These are phyloP conservation scores for Taphrina confusa DNA, from an alignment of 1,139 yeast genomes.

Conservation along the genomic window DNA sequence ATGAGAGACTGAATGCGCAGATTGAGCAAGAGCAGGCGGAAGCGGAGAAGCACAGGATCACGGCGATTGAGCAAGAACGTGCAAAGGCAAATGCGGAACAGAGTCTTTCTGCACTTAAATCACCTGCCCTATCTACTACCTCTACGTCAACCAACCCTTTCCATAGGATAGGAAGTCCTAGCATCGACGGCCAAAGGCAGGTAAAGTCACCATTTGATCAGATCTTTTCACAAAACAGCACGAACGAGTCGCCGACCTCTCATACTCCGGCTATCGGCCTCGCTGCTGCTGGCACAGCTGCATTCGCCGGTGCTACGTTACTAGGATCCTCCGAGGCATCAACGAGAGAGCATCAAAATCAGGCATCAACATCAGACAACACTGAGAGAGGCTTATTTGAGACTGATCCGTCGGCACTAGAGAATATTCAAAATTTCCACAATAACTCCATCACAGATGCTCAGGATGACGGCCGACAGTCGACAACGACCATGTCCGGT, in stretches of 20 bases:
- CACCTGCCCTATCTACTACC: slow-evolving; percentile 12
- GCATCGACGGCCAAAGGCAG: not conserved
- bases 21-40: slow-evolving; percentile 48
- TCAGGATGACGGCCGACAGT: no score
- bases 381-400: no score
- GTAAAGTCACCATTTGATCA: slow-evolving; percentile 14
- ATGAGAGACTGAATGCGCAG: slow-evolving; percentile 52
- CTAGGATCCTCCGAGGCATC: no score
- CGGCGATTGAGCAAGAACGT: slow-evolving; percentile 19
- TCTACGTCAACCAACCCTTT: slow-evolving; percentile 38
- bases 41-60: slow-evolving; percentile 46
- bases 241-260: not conserved
- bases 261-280: no score
- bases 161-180: slow-evolving; percentile 28
- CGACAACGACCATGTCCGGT: no score
- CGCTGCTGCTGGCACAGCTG: not conserved
- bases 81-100: slow-evolving; percentile 35
- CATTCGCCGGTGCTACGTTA: slow-evolving; percentile 7
- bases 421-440: no score
- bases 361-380: no score
- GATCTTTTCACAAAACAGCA: slow-evolving; percentile 1
- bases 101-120: slow-evolving; percentile 29
- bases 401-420: no score
- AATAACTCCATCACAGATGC: no score
- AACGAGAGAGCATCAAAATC: not conserved